Conservation (phyloP, 805 yeast species). For the Wickerhamiella lipophila region DNA sequence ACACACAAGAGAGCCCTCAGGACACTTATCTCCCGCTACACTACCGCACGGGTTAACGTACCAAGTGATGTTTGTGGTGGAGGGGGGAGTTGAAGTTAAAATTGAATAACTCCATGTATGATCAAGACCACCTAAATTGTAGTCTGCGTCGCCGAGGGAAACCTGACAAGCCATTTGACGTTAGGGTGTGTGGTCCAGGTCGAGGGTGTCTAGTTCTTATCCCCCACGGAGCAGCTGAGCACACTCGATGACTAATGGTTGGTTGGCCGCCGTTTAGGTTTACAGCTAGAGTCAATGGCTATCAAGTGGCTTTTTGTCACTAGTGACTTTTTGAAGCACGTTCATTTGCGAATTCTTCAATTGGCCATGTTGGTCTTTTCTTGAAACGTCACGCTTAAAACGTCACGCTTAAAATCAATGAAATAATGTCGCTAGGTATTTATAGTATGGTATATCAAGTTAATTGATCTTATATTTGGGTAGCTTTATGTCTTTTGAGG, state of each 20-base stretch:
- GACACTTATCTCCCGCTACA: conserved; percentile 40
- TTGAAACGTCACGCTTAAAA: too few species aligned
- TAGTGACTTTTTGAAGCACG: too few species aligned
- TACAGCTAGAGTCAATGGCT: too few species aligned
- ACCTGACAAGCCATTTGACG: background rate
- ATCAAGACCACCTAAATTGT: conserved; percentile 36
- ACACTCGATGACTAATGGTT: background rate
- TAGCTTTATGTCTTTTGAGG: too few species aligned
- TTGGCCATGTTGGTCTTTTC: too few species aligned
- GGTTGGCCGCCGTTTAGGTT: too few species aligned
- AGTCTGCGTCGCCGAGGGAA: conserved; percentile 6
- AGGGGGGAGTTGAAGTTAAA: conserved; percentile 63
- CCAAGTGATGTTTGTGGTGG: conserved; percentile 51
- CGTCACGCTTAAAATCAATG: too few species aligned
- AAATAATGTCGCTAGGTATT: too few species aligned
- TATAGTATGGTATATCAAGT: too few species aligned
- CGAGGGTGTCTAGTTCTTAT: background rate
- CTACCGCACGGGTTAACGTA: conserved; percentile 57
- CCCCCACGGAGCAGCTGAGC: background rate
- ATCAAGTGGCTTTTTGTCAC: too few species aligned
- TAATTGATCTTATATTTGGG: too few species aligned
- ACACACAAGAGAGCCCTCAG: conserved; percentile 62
- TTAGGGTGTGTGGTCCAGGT: background rate
- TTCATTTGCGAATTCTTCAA: too few species aligned
- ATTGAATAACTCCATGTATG: conserved; percentile 37